These are phyloP conservation scores for Petrea volubilis DNA, from an alignment of 257 asterid species.

Conservation along the genomic window DNA sequence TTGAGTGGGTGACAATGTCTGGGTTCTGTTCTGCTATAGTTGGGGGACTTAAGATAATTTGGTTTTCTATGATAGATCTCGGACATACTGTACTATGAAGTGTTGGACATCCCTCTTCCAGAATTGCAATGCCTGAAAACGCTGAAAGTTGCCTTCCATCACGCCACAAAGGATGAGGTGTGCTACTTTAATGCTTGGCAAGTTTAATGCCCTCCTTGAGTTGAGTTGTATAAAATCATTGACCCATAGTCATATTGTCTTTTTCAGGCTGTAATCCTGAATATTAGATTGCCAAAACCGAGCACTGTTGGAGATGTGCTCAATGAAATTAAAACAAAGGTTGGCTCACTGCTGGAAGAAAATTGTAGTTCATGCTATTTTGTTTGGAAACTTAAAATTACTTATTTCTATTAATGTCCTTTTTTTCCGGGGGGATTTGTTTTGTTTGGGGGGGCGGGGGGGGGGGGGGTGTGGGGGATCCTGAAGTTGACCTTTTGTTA, in stretches of 20 bases:
- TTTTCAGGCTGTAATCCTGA: constrained; percentile 77
- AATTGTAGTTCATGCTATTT: constrained; percentile 8
- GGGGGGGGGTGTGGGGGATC: neutral
- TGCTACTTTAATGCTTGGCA: constrained; percentile 16
- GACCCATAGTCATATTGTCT: neutral
- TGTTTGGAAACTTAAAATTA: neutral
- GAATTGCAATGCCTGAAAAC: constrained; percentile 94
- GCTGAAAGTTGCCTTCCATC: constrained; percentile 93
- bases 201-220: neutral
- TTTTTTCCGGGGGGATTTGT: neutral
- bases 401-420: constrained; percentile 1
- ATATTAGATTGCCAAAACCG: constrained; percentile 86
- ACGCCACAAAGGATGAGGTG: constrained; percentile 93
- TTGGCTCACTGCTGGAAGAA: constrained; percentile 29
- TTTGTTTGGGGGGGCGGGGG: neutral
- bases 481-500: neutral
- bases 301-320: constrained; percentile 97
- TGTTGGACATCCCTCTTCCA: constrained; percentile 95
- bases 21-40: neutral
- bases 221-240: constrained; percentile 14
- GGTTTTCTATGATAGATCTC: constrained; percentile 56
- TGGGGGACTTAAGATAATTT: constrained; percentile 12
- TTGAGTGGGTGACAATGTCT: neutral
- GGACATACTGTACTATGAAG: constrained; percentile 88
- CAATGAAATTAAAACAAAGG: constrained; percentile 92